Base-by-base conservation (phyloP, 768 basidiomycete species). In the Collybiopsis confluens region DNA sequence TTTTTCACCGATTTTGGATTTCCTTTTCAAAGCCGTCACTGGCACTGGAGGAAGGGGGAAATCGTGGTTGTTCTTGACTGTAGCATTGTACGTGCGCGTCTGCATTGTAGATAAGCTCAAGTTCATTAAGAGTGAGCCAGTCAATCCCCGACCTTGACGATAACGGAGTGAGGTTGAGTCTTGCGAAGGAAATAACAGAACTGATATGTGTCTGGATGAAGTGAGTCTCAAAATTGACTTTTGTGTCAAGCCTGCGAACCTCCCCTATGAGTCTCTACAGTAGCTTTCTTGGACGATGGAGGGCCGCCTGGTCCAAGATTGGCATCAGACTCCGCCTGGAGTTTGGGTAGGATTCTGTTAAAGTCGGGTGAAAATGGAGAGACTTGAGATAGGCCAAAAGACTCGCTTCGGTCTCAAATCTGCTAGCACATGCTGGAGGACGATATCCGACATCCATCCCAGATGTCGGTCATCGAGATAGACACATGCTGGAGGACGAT, bases 401-500 rank as follows among this genome's bases (percentile, higher is more conserved):
- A 82, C 70, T 61, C 48, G 78, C 91, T 85, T 73, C 54, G 88
- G 86, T 58, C 88, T 79, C 44, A 97, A 68, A 65, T 92, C 91
- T 9, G 80, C 77, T 2, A 97, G 76, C 16, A 96, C 89, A 60
- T 83, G 80, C 62, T 93, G 92, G 2, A 96, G 73, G 38, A 88
- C 76, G 23, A 68, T 61, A 61, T 96, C 92, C 5, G 87, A 83
- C 92, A 97, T 96, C 94, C 94, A 97, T 52, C 83, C 77, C 15
- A 90, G 68, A 72, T 97, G 94, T 10, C 82, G 79, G 58, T 91
- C 90, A 63, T 97, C 94, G 26, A 97, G 80, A 67, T 94, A 95
- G 3, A 94, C 70, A 86, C 88, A 57, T 49, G 54, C 62, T 93
- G 92, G 2, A 96, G 73, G 38, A 88, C 76, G 23, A 68, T 61